Evolutionary conservation across 2,329 filamentous ascomycete species (phyloP), one percentile per base, ranked within the genome.

Genomic region (Metarhizium guizhouense): DNA sequence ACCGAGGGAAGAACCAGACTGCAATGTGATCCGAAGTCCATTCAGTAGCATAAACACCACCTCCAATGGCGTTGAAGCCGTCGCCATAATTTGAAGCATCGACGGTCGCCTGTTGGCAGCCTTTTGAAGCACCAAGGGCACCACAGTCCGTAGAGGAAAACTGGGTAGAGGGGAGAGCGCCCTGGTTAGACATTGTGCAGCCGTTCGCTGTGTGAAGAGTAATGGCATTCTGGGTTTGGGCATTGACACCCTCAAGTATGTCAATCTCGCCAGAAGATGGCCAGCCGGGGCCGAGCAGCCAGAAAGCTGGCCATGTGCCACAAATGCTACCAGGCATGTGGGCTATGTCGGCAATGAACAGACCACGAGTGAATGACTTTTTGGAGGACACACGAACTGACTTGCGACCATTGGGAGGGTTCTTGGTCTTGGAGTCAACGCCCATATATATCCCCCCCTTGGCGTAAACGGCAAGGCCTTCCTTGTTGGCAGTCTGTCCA

Each of bases 1-100:
- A 70, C 57, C 88, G 85, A 0, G 85, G 77, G 72, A 95, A 96
- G 78, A 90, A 93, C 82, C 85, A 96, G 60, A 95, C 78, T 45
- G 79, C 79, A 69, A 97, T 94, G 59, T 77, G 77, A 0, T 79
- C 67, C 34, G 79, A 77, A 2, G 86, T 90, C 88, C 91, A 95
- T 69, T 91, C 84, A 55, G 86, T 82, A 38, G 83, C 87, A 64
- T 87, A 91, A 49, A 91, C 77, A 43, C 87, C 88, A 29, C 88
- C 88, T 10, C 80, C 78, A 36, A 72, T 78, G 29, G 73, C 73
- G 70, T 94, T 94, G 76, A 95, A 91, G 6, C 80, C 82, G 30
- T 80, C 73, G 14, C 87, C 87, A 61, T 84, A 88, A 61, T 79
- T 81, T 48, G 74, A 67, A 52, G 77, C 76, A 62, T 79, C 73